phyloP scores from a whole-genome alignment of 148 eudicot genomes.

The Camellia granthamiana region DNA sequence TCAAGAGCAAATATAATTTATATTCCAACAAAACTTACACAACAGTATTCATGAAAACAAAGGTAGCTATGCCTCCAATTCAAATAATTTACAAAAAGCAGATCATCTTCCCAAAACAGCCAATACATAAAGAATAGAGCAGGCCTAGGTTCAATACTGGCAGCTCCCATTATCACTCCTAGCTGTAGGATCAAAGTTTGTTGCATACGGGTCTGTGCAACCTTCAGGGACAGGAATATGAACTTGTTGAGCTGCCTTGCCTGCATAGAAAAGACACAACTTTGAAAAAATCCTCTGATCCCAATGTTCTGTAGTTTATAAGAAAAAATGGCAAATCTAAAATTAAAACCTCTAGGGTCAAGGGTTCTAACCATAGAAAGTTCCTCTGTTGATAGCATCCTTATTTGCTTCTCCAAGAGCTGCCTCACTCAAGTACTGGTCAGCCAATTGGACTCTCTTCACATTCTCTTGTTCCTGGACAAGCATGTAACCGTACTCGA shows the following conservation, averaged over 20 bases:
- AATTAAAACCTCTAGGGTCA: constrained; percentile 2
- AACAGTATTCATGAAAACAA: constrained; percentile 4
- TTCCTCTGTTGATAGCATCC: constrained; percentile 27
- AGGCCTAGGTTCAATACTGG: neutral
- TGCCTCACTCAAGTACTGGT: constrained; percentile 26
- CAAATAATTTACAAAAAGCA: neutral
- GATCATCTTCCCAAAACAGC: neutral
- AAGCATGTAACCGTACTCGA: constrained; percentile 35
- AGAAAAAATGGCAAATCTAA: neutral
- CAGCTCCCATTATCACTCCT: no score
- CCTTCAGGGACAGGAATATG: constrained; percentile 21
- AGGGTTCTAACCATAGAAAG: constrained; percentile 30
- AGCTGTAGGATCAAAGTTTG: constrained; percentile 24
- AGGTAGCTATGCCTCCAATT: neutral
- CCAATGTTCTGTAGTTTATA: neutral
- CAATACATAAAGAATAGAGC: constrained; percentile 10
- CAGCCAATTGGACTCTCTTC: constrained; percentile 39
- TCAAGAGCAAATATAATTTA: neutral
- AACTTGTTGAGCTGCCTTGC: constrained; percentile 14
- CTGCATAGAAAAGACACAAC: constrained; percentile 7
- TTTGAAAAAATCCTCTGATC: neutral
- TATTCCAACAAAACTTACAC: neutral
- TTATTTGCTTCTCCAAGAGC: constrained; percentile 38
- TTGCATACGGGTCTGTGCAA: constrained; percentile 27
- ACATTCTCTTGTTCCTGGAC: constrained; percentile 39